Percentiles rank a stretch among this genome's conserved stretches.
Conservation (phyloP, 306 rosid genomes). For the Benincasa hispida region DNA sequence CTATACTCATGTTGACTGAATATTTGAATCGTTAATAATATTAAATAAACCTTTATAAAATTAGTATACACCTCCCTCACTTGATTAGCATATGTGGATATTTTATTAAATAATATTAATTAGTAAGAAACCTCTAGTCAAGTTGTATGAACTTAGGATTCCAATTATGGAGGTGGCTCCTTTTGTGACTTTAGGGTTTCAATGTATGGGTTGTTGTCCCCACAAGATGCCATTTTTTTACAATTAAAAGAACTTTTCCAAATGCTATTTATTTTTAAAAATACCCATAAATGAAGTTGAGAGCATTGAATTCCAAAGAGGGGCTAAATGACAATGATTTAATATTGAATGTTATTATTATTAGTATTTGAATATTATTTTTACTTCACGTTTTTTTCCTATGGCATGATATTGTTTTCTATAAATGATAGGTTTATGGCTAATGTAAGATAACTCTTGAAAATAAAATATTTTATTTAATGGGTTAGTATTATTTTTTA, state of each 20-base stretch:
- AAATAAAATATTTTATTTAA: no score
- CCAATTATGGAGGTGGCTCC: not conserved
- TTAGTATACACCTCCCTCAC: not conserved
- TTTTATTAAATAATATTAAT: not conserved
- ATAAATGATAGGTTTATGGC: no score
- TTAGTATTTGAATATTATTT: not conserved
- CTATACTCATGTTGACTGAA: no score
- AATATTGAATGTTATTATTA: not conserved
- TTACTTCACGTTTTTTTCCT: no score
- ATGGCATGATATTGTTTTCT: not conserved
- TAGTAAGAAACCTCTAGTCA: not conserved
- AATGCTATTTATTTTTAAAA: not conserved
- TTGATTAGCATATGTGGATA: not conserved
- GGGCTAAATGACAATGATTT: not conserved
- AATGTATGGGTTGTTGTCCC: not conserved
- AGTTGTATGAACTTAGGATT: not conserved
- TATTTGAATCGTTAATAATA: no score
- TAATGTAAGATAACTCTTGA: no score
- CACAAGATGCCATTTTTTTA: not conserved
- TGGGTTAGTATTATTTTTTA: no score
- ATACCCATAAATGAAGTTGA: not conserved
- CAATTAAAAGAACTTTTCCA: not conserved
- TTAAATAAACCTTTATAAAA: not conserved
- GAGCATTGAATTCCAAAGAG: not conserved
- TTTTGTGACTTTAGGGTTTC: slow-evolving; percentile 1